Evolutionary conservation across 805 yeast species (phyloP).

Genomic region (Wickerhamiella alocasiicola): DNA sequence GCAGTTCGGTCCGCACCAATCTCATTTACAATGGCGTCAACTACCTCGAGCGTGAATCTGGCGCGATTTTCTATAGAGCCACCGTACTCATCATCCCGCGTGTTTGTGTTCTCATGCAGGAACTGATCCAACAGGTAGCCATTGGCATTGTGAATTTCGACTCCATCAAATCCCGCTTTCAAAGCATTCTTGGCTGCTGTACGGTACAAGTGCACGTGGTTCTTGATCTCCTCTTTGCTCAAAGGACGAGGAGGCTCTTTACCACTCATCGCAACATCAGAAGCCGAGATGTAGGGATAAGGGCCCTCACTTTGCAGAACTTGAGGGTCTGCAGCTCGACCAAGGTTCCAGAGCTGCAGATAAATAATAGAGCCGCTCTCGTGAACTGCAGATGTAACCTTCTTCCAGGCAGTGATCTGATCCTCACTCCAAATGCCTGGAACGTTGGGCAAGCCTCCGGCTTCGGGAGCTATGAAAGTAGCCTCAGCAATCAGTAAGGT

Average conservation of each 20-base stretch:
- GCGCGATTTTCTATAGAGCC: conserved; percentile 49
- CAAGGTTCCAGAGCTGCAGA: conserved; percentile 38
- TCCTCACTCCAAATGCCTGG: conserved; percentile 25
- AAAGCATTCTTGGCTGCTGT: conserved; percentile 40
- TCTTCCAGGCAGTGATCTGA: conserved; percentile 28
- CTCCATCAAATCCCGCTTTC: conserved; percentile 47
- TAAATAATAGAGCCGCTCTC: conserved; percentile 30
- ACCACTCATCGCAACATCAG: conserved; percentile 23
- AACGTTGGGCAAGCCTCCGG: conserved; percentile 29
- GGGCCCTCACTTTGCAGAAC: conserved; percentile 27
- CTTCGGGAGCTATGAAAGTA: conserved; percentile 33
- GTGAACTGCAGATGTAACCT: conserved; percentile 36
- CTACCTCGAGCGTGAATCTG: conserved; percentile 37
- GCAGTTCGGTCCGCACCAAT: conserved; percentile 30
- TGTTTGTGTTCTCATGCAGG: conserved; percentile 35
- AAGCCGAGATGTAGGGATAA: conserved; percentile 30
- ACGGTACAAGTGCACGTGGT: conserved; percentile 32
- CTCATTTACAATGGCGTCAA: conserved; percentile 31
- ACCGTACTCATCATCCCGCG: conserved; percentile 51
- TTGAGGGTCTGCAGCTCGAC: conserved; percentile 34
- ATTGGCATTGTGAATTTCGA: conserved; percentile 55
- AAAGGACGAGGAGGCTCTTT: conserved; percentile 23
- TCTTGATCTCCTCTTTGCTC: conserved; percentile 32
- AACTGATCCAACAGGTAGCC: conserved; percentile 46
- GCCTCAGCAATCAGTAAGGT: conserved; percentile 52